phyloP scores from a whole-genome alignment of 257 asterid species.

The Plantago major region DNA sequence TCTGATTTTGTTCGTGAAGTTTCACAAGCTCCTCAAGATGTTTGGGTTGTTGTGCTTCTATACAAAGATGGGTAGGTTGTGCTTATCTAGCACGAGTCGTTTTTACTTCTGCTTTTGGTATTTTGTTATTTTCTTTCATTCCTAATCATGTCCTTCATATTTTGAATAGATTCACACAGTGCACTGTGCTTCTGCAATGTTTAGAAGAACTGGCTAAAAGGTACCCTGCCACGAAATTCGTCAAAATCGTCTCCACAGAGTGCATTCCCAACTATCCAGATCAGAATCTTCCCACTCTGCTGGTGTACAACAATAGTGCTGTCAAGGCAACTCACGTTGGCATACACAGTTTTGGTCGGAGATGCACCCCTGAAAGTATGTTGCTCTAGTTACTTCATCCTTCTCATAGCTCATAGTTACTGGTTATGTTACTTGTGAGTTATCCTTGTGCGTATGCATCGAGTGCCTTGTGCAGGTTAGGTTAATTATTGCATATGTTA shows the following conservation, averaged over 20 bases:
- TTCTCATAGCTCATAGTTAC: neutral
- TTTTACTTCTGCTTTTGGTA: neutral
- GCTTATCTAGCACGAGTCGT: neutral
- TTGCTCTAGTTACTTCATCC: conserved; percentile 1
- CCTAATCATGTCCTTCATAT: neutral
- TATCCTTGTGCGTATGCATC: neutral
- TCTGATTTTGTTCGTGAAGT: conserved; percentile 97
- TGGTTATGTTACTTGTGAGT: neutral
- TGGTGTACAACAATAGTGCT: conserved; percentile 81
- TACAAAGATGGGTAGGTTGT: conserved; percentile 78
- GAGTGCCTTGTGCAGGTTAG: conserved; percentile 9
- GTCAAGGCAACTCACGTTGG: conserved; percentile 87
- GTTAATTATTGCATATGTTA: neutral
- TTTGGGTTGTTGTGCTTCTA: conserved; percentile 83
- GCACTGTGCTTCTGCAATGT: too few relatives aligned
- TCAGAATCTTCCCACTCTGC: conserved; percentile 78
- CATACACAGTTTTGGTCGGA: conserved; percentile 71
- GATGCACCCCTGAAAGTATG: conserved; percentile 94
- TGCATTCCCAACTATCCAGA: conserved; percentile 97
- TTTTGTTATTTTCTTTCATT: neutral
- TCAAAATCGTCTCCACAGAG: conserved; percentile 83
- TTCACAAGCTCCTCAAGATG: conserved; percentile 89
- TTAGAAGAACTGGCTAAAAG: conserved; percentile 72
- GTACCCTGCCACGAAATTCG: conserved; percentile 91
- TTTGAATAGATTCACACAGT: conserved; percentile 39